phyloP scores from a whole-genome alignment of 2,329 filamentous ascomycete genomes.

The Alternaria novae-zelandiae region DNA sequence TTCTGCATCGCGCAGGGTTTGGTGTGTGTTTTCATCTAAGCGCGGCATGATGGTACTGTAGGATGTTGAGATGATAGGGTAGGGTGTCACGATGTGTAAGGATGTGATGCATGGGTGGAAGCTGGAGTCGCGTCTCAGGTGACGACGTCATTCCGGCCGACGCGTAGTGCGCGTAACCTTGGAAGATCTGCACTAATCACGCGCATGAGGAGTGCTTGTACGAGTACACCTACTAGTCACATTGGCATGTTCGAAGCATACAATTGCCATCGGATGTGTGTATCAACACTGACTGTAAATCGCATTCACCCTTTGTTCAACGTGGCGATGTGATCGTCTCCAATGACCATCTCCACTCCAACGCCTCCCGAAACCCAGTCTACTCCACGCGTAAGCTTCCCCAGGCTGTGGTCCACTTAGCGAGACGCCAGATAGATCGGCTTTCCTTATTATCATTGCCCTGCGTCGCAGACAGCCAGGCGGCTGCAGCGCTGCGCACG shows the following conservation, averaged over 20 bases:
- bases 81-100: not conserved
- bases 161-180: not conserved
- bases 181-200: not conserved
- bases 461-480: slow-evolving; percentile 6
- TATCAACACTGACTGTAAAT: not conserved
- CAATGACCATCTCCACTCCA: not conserved
- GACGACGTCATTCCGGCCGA: slow-evolving; percentile 6
- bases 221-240: not conserved
- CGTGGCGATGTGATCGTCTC: not conserved
- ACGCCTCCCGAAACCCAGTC: slow-evolving; percentile 3
- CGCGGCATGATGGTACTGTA: slow-evolving; percentile 31
- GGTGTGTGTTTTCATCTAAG: slow-evolving; percentile 41
- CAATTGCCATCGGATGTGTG: not conserved
- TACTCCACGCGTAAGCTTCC: slow-evolving; percentile 1
- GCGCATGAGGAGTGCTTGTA: not conserved
- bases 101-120: not conserved
- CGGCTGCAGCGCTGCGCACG: slow-evolving; percentile 10
- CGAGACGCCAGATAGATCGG: not conserved
- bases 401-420: not conserved
- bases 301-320: not conserved
- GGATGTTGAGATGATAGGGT: not conserved
- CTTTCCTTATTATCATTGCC: slow-evolving; percentile 4
- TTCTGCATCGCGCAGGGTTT: slow-evolving; percentile 57
- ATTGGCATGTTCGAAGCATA: not conserved
- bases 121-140: not conserved